Conservation (phyloP, 78 protist genomes). For the Cavenderia fasciculata region DNA sequence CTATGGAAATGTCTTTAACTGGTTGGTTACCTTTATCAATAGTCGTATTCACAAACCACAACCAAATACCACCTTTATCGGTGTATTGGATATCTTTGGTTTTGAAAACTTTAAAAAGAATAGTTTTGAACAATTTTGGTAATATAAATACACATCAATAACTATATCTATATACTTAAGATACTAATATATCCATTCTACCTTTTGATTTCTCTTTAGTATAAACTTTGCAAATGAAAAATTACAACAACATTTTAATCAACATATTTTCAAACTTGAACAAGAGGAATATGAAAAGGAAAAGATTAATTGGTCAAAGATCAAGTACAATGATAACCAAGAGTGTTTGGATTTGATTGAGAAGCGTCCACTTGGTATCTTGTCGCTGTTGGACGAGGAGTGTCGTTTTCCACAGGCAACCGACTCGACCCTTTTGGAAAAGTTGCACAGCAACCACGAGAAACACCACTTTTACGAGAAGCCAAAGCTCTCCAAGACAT, state of each 20-base stretch:
- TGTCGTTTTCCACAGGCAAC: constrained; percentile 84
- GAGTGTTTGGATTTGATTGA: constrained; percentile 87
- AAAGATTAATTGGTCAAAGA: constrained; percentile 81
- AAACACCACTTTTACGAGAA: constrained; percentile 73
- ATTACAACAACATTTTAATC: constrained; percentile 94
- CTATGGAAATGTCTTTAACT: constrained; percentile 86
- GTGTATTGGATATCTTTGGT: constrained; percentile 94
- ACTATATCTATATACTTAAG: not conserved
- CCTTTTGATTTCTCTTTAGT: not conserved
- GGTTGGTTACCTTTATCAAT: constrained; percentile 86
- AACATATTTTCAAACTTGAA: constrained; percentile 89
- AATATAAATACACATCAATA: not conserved
- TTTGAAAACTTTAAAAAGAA: constrained; percentile 89
- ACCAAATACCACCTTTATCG: constrained; percentile 78
- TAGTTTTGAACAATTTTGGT: constrained; percentile 94
- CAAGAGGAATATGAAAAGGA: constrained; percentile 91
- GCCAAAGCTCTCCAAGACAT: constrained; percentile 68
- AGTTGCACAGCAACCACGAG: constrained; percentile 51
- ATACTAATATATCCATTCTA: not conserved
- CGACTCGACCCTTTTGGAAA: constrained; percentile 48
- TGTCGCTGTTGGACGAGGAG: constrained; percentile 89
- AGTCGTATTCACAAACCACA: constrained; percentile 67
- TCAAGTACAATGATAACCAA: constrained; percentile 81
- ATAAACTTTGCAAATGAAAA: constrained; percentile 95
- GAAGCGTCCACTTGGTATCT: constrained; percentile 84